Percentiles rank a stretch among this genome's conserved stretches.
Evolutionary conservation across 2,329 filamentous ascomycete species (phyloP).

Genomic region (Aureobasidium sp.): DNA sequence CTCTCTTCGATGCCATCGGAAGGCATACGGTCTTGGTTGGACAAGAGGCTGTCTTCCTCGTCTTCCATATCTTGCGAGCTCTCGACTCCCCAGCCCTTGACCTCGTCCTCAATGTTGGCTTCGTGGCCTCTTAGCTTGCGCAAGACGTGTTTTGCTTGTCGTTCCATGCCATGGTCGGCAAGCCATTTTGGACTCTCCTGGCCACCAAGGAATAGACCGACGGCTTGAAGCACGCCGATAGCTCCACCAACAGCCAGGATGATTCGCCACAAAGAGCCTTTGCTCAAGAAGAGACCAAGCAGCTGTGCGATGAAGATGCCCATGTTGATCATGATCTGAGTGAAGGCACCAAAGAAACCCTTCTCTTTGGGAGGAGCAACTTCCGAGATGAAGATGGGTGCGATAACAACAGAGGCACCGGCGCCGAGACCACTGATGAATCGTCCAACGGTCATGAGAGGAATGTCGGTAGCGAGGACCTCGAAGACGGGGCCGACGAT

Average conservation of each 20-base stretch:
- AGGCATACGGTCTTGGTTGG: constrained; percentile 26
- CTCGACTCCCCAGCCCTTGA: constrained; percentile 41
- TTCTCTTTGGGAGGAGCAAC: constrained; percentile 59
- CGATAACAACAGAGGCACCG: constrained; percentile 83
- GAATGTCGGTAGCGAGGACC: constrained; percentile 59
- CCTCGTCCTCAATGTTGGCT: constrained; percentile 65
- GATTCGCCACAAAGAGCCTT: constrained; percentile 70
- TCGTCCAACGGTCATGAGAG: constrained; percentile 62
- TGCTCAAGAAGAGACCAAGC: constrained; percentile 79
- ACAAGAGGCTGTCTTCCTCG: constrained; percentile 66
- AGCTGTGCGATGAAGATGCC: constrained; percentile 80
- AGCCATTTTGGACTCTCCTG: constrained; percentile 87
- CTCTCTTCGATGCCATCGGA: constrained; percentile 14
- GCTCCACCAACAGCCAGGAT: constrained; percentile 67
- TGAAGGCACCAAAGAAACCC: constrained; percentile 69
- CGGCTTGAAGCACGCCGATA: constrained; percentile 58
- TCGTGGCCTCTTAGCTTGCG: constrained; percentile 66
- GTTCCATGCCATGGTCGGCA: constrained; percentile 54
- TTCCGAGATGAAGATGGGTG: constrained; percentile 91
- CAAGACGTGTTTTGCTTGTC: constrained; percentile 58
- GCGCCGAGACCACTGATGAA: constrained; percentile 76
- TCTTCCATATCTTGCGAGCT: constrained; percentile 31
- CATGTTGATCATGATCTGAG: constrained; percentile 82
- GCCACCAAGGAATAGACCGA: constrained; percentile 61
- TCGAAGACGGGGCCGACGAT: constrained; percentile 67